Conservation (phyloP, 2,329 filamentous ascomycete genomes). For the Graphiopsis chlorocephala region DNA sequence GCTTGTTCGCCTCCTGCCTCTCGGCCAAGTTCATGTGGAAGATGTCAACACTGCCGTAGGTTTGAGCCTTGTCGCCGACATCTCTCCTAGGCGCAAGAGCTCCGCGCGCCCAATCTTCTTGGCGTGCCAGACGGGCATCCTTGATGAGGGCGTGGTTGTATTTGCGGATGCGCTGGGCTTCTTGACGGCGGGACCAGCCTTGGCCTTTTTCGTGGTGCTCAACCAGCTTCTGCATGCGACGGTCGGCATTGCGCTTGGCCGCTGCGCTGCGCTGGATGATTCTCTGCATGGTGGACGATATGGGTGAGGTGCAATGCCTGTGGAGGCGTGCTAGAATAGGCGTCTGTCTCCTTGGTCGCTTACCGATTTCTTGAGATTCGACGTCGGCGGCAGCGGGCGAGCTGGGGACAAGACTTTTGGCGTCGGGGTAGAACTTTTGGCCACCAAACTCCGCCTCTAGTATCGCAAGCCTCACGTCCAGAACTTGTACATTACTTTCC, state of each 20-base stretch:
- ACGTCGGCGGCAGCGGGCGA: not conserved
- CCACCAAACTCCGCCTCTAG: not conserved
- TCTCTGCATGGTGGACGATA: conserved; percentile 60
- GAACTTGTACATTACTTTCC: not conserved
- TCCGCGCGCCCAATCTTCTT: conserved; percentile 76
- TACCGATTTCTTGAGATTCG: conserved; percentile 15
- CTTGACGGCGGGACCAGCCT: conserved; percentile 32
- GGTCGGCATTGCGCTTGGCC: conserved; percentile 61
- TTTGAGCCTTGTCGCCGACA: conserved; percentile 56
- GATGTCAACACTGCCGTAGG: conserved; percentile 53
- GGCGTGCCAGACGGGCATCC: conserved; percentile 55
- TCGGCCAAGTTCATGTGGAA: conserved; percentile 28
- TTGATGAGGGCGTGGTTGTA: conserved; percentile 35
- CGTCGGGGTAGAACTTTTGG: not conserved
- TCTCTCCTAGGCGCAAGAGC: conserved; percentile 75
- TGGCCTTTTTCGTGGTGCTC: conserved; percentile 27
- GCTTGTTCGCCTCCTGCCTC: conserved; percentile 23
- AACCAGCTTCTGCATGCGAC: conserved; percentile 18
- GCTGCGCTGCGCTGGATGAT: conserved; percentile 64
- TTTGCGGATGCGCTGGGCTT: conserved; percentile 10
- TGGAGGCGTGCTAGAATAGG: not conserved
- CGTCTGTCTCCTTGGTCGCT: not conserved
- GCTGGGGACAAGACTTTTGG: not conserved
- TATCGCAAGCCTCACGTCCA: not conserved
- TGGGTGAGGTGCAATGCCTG: conserved; percentile 4